Evolutionary conservation across 148 eudicot species (phyloP).

Genomic region (Camellia granthamiana): DNA sequence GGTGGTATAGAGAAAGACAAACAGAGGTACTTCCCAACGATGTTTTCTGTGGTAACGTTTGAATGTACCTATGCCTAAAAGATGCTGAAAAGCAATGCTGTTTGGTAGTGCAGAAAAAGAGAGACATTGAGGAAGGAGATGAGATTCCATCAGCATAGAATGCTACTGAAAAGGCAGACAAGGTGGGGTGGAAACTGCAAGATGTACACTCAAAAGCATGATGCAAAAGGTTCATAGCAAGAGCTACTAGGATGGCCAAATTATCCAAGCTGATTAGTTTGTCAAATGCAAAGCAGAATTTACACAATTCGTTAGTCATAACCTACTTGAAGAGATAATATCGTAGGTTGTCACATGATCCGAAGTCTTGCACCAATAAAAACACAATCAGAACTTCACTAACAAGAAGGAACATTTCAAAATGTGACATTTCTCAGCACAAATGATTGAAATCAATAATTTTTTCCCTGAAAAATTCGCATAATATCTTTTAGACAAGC

Average conservation of each 20-base stretch:
- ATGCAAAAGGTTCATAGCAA: not conserved
- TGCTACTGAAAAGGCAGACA: not conserved
- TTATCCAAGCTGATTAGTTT: not conserved
- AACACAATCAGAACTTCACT: not conserved
- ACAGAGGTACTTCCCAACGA: not conserved
- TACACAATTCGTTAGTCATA: not conserved
- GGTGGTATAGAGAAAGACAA: not conserved
- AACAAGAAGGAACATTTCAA: not conserved
- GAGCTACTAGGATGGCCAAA: not conserved
- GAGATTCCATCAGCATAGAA: not conserved
- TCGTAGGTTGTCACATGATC: not conserved
- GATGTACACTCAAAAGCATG: not conserved
- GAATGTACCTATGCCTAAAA: too few species aligned
- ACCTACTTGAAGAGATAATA: not conserved
- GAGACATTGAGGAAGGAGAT: not conserved
- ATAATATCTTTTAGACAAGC: not conserved
- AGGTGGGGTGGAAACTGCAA: not conserved
- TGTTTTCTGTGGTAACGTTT: not conserved
- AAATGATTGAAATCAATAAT: not conserved
- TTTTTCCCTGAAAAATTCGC: not conserved
- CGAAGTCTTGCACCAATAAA: not conserved
- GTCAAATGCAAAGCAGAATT: not conserved
- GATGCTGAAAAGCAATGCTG: not conserved
- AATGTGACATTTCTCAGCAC: not conserved
- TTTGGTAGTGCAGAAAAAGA: not conserved